phyloP scores from a whole-genome alignment of 2,329 filamentous ascomycete species.

The Trichoderma semiorbis region DNA sequence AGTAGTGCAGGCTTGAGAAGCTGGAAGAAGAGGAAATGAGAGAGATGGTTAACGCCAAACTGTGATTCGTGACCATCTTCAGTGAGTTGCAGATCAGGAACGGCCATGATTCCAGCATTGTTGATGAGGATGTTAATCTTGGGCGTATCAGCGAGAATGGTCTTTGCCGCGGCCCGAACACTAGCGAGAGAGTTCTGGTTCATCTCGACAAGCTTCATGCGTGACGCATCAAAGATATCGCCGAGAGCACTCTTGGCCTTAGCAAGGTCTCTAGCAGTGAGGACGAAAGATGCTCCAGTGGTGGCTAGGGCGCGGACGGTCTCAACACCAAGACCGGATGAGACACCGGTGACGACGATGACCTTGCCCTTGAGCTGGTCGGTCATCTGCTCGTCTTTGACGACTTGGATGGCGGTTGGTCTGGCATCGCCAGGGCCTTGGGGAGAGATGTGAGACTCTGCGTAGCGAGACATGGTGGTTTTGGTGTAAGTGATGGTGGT shows the following conservation, averaged over 20 bases:
- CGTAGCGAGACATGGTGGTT: constrained; percentile 20
- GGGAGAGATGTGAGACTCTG: constrained; percentile 20
- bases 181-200: constrained; percentile 22
- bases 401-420: constrained; percentile 33
- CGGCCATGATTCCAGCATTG: constrained; percentile 42
- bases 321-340: constrained; percentile 38
- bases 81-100: constrained; percentile 23
- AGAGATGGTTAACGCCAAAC: constrained; percentile 28
- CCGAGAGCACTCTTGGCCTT: constrained; percentile 32
- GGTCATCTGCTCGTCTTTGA: constrained; percentile 30
- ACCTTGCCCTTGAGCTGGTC: constrained; percentile 32
- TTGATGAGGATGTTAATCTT: constrained; percentile 41
- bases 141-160: constrained; percentile 29
- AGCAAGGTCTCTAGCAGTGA: constrained; percentile 34
- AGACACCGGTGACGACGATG: constrained; percentile 37
- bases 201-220: constrained; percentile 17
- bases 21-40: constrained; percentile 29
- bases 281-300: constrained; percentile 37
- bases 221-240: constrained; percentile 16
- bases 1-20: constrained; percentile 21
- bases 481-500: not conserved
- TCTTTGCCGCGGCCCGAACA: constrained; percentile 28
- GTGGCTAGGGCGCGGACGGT: constrained; percentile 35
- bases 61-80: constrained; percentile 26
- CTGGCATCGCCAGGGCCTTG: constrained; percentile 31